phyloP scores from a whole-genome alignment of 345 rosid genomes.

The Garcia nutans region DNA sequence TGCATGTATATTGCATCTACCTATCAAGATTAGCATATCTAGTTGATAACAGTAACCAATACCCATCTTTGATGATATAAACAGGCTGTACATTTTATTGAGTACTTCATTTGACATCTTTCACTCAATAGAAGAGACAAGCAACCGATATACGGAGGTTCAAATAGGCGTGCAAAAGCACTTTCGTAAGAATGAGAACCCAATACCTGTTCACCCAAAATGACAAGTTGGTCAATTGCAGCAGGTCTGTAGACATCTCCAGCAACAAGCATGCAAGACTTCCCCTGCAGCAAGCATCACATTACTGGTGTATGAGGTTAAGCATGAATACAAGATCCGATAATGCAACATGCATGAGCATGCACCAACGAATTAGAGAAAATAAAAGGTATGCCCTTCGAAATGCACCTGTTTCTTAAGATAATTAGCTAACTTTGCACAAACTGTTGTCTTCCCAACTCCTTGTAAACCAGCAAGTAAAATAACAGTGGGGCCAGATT shows the following conservation, averaged over 20 bases:
- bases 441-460: slow-evolving; percentile 96
- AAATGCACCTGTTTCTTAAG: slow-evolving; percentile 78
- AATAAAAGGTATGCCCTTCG: neutral
- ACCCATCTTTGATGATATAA: neutral
- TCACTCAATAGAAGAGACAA: neutral
- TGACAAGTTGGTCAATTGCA: slow-evolving; percentile 94
- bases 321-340: slow-evolving; percentile 4
- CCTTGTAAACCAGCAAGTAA: slow-evolving; percentile 96
- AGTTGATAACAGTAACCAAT: neutral
- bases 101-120: slow-evolving; percentile 4
- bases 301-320: slow-evolving; percentile 8
- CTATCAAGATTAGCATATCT: slow-evolving; percentile 8
- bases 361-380: neutral
- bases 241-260: slow-evolving; percentile 99
- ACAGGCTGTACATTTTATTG: neutral
- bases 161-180: slow-evolving; percentile 1
- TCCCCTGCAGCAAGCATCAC: slow-evolving; percentile 52
- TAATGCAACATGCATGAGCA: neutral
- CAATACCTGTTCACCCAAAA: slow-evolving; percentile 87
- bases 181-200: slow-evolving; percentile 21
- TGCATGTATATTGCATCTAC: neutral
- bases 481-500: slow-evolving; percentile 81
- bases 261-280: slow-evolving; percentile 92
- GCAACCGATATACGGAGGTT: neutral
- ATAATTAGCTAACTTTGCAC: slow-evolving; percentile 88